Conservation (phyloP, 78 protist genomes). For the Tieghemostelium lacteum region DNA sequence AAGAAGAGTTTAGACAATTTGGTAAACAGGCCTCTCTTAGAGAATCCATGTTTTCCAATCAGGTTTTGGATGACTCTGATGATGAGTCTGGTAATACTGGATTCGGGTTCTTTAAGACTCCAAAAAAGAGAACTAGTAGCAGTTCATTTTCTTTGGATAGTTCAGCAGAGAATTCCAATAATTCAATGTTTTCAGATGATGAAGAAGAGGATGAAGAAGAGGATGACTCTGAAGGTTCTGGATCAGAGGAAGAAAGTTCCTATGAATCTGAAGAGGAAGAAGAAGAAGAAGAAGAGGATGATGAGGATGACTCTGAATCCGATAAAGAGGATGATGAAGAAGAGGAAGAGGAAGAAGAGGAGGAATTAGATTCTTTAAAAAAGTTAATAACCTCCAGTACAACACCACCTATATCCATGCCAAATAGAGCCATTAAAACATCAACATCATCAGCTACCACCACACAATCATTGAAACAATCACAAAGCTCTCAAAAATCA, state of each 20-base stretch:
- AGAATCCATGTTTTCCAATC: not conserved
- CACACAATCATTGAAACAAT: not conserved
- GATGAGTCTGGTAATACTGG: conserved; percentile 5
- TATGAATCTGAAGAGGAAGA: not conserved
- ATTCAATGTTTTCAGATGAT: not conserved
- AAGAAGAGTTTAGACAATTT: conserved; percentile 26
- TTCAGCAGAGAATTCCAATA: not conserved
- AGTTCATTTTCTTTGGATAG: conserved; percentile 36
- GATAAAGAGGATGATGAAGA: not conserved
- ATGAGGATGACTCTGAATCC: not conserved
- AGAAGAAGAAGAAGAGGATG: not conserved
- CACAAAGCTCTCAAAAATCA: not conserved
- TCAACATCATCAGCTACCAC: not conserved
- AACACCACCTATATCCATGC: conserved; percentile 67
- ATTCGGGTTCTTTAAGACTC: conserved; percentile 18
- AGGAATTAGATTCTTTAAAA: conserved; percentile 3
- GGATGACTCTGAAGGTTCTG: not conserved
- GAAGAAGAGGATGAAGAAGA: not conserved
- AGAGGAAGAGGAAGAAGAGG: not conserved
- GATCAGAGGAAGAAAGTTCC: not conserved
- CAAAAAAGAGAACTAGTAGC: conserved; percentile 34
- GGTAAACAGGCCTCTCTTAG: conserved; percentile 3
- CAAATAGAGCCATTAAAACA: not conserved
- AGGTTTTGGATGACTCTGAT: not conserved
- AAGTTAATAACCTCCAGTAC: conserved; percentile 26